phyloP scores from a whole-genome alignment of 1,284 basidiomycete genomes.

The Gomphus bonarii region DNA sequence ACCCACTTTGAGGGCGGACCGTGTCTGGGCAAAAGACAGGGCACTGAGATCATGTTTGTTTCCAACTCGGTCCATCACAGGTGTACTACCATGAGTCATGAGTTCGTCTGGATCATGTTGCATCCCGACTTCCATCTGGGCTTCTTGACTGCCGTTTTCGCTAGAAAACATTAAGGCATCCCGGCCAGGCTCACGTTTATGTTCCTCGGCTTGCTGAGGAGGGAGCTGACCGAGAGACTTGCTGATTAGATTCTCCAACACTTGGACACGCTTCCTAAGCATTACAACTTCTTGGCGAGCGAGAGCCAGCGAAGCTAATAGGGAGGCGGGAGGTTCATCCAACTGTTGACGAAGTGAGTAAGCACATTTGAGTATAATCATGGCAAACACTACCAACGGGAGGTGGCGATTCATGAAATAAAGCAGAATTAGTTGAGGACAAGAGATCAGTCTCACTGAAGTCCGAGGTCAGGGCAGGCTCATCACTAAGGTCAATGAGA shows the following conservation, averaged over 20 bases:
- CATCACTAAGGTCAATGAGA: neutral
- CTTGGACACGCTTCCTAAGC: constrained; percentile 1
- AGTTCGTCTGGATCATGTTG: neutral
- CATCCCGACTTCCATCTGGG: neutral
- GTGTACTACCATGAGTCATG: neutral
- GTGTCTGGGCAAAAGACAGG: neutral
- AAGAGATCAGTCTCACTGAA: neutral
- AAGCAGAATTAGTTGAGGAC: neutral
- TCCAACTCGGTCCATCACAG: neutral
- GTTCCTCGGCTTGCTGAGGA: neutral
- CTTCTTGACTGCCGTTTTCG: neutral
- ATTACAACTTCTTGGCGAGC: neutral
- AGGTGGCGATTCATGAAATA: neutral
- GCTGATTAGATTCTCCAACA: neutral
- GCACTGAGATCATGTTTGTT: neutral
- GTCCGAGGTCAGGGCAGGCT: neutral
- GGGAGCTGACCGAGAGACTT: neutral
- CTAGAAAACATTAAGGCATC: neutral
- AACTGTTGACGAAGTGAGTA: neutral
- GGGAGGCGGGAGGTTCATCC: neutral
- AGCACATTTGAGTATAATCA: neutral
- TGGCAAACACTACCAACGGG: neutral
- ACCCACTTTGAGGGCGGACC: neutral
- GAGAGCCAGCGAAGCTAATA: neutral
- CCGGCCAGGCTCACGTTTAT: neutral